phyloP scores from a whole-genome alignment of 164 flowering plant genomes.

The Aristolochia californica region DNA sequence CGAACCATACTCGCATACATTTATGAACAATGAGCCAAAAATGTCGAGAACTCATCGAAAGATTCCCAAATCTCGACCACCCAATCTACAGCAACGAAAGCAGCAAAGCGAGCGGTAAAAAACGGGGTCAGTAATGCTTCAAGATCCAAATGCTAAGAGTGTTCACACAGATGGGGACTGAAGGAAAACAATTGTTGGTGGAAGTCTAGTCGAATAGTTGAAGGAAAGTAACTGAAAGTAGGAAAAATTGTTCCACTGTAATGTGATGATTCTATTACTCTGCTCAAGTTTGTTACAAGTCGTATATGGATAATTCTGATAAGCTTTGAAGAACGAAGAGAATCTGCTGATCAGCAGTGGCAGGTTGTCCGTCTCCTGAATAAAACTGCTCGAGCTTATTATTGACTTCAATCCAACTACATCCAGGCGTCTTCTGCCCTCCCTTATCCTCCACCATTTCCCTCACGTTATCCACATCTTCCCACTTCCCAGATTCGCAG shows the following conservation, averaged over 20 bases:
- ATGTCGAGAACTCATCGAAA: too few species aligned
- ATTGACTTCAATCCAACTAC: constrained; percentile 75
- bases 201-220: not conserved
- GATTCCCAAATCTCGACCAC: too few species aligned
- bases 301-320: not conserved
- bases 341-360: constrained; percentile 35
- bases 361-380: constrained; percentile 37
- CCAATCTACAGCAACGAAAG: too few species aligned
- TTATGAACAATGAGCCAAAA: too few species aligned
- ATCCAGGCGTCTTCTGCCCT: constrained; percentile 54
- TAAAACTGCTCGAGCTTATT: constrained; percentile 47
- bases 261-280: not conserved
- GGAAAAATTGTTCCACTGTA: not conserved
- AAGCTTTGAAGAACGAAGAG: constrained; percentile 23
- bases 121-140: too few species aligned
- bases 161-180: too few species aligned
- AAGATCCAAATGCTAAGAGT: too few species aligned
- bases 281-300: not conserved
- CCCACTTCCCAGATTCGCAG: constrained; percentile 57
- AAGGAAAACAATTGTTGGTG: too few species aligned
- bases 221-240: not conserved
- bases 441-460: constrained; percentile 31
- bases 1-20: too few species aligned
- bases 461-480: constrained; percentile 41
- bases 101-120: too few species aligned